Base-by-base conservation (phyloP, 805 yeast genomes). In the Ogataea naganishii region DNA sequence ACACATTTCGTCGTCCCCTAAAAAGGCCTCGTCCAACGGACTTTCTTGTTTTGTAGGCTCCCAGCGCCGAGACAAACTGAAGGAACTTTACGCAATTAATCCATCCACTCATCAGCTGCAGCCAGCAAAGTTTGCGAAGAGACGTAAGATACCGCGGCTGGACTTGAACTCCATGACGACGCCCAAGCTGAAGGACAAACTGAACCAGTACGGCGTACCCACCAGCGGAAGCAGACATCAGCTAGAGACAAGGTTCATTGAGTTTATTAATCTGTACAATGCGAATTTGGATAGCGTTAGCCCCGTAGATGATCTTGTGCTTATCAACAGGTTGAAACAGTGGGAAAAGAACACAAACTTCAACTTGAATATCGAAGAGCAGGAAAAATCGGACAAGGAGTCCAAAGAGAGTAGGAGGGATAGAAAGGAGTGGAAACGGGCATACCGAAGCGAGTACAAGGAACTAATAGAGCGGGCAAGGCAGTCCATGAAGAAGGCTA, bases 231-330 rank as follows among this genome's bases (percentile, higher is more conserved):
- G 78, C 1, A 62, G 83, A 36, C 56, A 55, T 11, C 77, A 72
- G 38, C 45, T 86, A 41, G 88, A 82, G 36, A 55, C 68, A 13
- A 56, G 97, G 23, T 81, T 81, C 47, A 77, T 73, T 37, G 89
- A 86, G 40, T 88, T 75, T 58, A 73, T 80, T 33, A 72, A 76
- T 19, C 47, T 85, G 8, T 80, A 78, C 75, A 88, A 88, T 47
- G 77, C 95, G 9, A 85, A 85, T 45, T 66, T 76, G 24, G 95
- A 85, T 46, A 69, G 86, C 5, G 58, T 69, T 20, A 64, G 61
- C 18, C 95, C 95, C 0, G 70, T 69, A 4, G 53, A 71, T 16
- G 75, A 73, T 14, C 55, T 60, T 22, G 68, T 70, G 5, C 51
- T 88, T 28, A 60, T 71, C 27, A 71, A 66, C 31, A 68, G 67